These are phyloP conservation scores for Saccharomycopsis phalli DNA, from an alignment of 1,139 yeast genomes.

Conservation along the genomic window DNA sequence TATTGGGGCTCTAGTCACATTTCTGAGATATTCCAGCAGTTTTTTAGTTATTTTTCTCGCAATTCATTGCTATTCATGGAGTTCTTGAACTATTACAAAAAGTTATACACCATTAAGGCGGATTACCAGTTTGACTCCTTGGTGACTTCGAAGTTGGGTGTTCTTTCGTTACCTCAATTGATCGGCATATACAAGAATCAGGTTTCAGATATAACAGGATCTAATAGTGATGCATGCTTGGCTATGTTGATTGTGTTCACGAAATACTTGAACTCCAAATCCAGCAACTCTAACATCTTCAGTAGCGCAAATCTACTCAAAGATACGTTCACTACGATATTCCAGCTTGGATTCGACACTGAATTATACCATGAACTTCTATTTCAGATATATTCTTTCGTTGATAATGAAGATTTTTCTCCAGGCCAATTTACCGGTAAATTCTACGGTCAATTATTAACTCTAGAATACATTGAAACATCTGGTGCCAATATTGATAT, in stretches of 20 bases:
- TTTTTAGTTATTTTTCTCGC: not conserved
- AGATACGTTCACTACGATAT: not conserved
- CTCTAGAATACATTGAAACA: too few relatives aligned
- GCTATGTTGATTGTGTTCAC: constrained; percentile 1
- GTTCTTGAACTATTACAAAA: constrained; percentile 3
- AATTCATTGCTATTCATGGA: constrained; percentile 2
- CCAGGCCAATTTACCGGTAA: too few relatives aligned
- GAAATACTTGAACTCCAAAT: constrained; percentile 1
- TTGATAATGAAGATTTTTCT: too few relatives aligned
- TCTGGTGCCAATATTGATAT: too few relatives aligned
- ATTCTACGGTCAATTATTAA: too few relatives aligned
- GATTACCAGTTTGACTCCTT: not conserved
- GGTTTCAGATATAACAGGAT: not conserved
- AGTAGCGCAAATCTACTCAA: not conserved
- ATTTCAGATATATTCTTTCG: too few relatives aligned
- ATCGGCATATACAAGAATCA: not conserved
- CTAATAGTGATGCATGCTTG: not conserved
- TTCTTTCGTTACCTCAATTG: constrained; percentile 7
- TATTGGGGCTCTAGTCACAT: not conserved
- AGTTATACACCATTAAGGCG: not conserved
- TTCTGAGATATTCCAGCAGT: not conserved
- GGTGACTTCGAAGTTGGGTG: not conserved
- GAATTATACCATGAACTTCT: too few relatives aligned
- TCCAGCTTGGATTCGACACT: too few relatives aligned
- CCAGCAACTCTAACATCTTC: not conserved